Evolutionary conservation across 192 early-diverging fungal species (phyloP).

Genomic region (Rhizophagus clarus): DNA sequence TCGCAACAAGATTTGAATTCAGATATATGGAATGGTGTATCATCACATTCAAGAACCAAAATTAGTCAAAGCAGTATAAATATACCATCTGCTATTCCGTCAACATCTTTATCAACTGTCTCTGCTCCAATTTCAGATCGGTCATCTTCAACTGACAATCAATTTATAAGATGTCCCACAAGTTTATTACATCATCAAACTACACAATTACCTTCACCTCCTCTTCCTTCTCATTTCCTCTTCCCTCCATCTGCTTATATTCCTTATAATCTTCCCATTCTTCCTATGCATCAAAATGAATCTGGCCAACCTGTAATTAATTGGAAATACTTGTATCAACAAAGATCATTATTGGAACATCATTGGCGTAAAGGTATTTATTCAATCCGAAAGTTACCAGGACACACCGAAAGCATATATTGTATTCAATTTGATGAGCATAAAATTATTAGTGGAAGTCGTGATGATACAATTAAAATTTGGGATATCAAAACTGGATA

Average conservation of each 20-base stretch:
- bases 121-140: neutral
- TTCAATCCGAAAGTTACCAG: constrained; percentile 61
- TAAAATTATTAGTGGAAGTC: constrained; percentile 72
- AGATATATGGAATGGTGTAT: neutral
- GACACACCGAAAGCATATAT: constrained; percentile 87
- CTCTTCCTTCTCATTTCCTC: constrained; percentile 32
- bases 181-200: neutral
- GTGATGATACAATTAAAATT: constrained; percentile 71
- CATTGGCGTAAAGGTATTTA: constrained; percentile 77
- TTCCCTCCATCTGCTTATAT: neutral
- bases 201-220: constrained; percentile 17
- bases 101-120: neutral
- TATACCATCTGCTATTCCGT: neutral
- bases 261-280: constrained; percentile 20
- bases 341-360: constrained; percentile 61
- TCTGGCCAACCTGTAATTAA: constrained; percentile 50
- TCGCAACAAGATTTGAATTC: neutral
- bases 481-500: constrained; percentile 70
- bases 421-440: constrained; percentile 74
- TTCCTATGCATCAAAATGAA: constrained; percentile 39
- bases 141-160: neutral
- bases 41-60: neutral
- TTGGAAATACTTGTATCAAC: constrained; percentile 74
- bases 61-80: neutral
- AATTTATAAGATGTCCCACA: neutral